Conservation (phyloP, 306 rosid genomes). For the Rosa rugosa region DNA sequence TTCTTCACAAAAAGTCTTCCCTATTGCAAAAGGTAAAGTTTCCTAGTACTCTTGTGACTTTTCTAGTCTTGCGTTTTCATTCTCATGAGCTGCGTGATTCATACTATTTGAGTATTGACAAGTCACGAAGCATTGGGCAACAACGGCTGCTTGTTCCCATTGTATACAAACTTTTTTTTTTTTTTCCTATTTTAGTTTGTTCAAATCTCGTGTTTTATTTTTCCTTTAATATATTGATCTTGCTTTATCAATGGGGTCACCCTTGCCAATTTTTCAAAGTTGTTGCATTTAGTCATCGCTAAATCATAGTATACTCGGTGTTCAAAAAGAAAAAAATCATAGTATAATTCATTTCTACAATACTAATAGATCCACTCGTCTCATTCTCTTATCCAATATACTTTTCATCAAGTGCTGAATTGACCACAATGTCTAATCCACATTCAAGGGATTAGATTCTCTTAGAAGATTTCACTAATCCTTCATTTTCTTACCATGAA, state of each 20-base stretch:
- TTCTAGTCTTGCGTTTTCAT: background rate
- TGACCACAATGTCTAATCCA: constrained; percentile 10
- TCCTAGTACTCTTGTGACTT: background rate
- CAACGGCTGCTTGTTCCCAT: background rate
- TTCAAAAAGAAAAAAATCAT: no score
- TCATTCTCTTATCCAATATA: background rate
- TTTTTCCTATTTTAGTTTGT: background rate
- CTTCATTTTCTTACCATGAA: background rate
- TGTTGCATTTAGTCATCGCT: background rate
- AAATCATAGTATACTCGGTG: constrained; percentile 1
- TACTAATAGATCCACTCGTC: background rate
- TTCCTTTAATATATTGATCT: background rate
- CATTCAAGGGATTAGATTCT: background rate
- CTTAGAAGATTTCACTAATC: background rate
- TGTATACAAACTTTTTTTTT: background rate
- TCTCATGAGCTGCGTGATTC: background rate
- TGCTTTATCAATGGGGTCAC: background rate
- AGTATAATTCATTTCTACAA: background rate
- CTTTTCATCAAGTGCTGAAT: constrained; percentile 4
- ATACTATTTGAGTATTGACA: background rate
- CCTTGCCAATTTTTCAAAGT: background rate
- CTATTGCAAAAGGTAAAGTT: constrained; percentile 62
- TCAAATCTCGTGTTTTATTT: background rate
- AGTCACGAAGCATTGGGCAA: background rate
- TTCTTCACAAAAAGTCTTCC: constrained; percentile 71